phyloP scores from a whole-genome alignment of 768 basidiomycete species.

The Clathrus columnatus region DNA sequence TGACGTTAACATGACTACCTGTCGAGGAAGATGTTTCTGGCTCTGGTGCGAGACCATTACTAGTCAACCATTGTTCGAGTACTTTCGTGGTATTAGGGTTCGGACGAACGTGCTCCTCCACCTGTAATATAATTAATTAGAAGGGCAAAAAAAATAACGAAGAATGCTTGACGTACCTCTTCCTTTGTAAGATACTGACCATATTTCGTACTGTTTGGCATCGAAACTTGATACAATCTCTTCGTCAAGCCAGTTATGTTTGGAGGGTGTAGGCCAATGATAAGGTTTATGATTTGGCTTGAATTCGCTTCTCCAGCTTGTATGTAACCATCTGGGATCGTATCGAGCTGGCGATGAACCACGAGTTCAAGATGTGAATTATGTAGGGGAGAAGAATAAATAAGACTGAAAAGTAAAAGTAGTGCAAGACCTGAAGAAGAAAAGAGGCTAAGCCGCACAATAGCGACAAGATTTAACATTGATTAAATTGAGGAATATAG shows the following conservation, averaged over 20 bases:
- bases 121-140: too few species aligned
- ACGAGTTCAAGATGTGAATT: too few species aligned
- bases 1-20: conserved; percentile 25
- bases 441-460: too few species aligned
- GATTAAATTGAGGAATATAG: too few species aligned
- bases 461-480: too few species aligned
- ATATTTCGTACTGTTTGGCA: conserved; percentile 26
- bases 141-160: too few species aligned
- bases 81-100: conserved; percentile 2
- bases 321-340: conserved; percentile 22
- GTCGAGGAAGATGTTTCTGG: conserved; percentile 1
- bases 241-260: conserved; percentile 29
- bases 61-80: conserved; percentile 5
- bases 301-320: conserved; percentile 18
- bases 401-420: too few species aligned
- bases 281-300: conserved; percentile 26
- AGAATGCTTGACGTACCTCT: too few species aligned
- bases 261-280: conserved; percentile 27
- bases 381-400: too few species aligned
- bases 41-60: conserved; percentile 3
- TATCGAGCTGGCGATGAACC: conserved; percentile 18
- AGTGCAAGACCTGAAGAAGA: too few species aligned
- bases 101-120: conserved; percentile 8
- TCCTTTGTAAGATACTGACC: conserved; percentile 26
- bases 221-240: conserved; percentile 28